Evolutionary conservation across 129 eudicot species (phyloP), one percentile per base, ranked within the genome.

Genomic region (Artemisia tridentata): DNA sequence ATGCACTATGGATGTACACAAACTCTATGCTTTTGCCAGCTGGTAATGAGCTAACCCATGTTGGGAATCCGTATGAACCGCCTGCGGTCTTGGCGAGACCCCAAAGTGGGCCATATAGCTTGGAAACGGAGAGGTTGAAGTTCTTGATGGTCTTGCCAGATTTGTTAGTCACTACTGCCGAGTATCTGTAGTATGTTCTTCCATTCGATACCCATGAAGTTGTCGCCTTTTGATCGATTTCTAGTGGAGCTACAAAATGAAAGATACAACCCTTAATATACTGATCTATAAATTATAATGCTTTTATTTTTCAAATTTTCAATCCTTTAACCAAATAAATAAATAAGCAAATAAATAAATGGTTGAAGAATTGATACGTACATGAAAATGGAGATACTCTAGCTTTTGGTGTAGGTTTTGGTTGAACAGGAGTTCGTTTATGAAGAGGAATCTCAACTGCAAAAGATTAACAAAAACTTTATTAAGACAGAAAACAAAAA

Each of bases 81-180:
- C 96, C 88, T 15, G 59, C 8, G 9, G 76, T 83, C 79, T 89
- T 87, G 61, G 90, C 80, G 7, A 93, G 92, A 58, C 98, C 98
- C 98, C 98, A 93, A 8, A 93, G 49, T 65, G 96, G 95, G 52
- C 98, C 98, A 20, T 89, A 87, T 65, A 93, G 95, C 79, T 85
- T 84, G 41, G 91, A 80, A 59, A 93, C 77, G 15, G 74, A 74
- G 29, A 93, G 85, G 65, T 88, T 87, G 72, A 93, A 75, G 69
- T 84, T 79, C 81, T 78, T 89, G 65, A 93, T 61, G 3, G 86
- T 87, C 80, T 86, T 93, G 11, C 68, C 45, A 7, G 98, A 93
- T 71, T 87, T 93, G 92, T 93, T 93, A 52, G 92, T 89, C 59
- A 93, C 77, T 31, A 77, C 63, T 17, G 90, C 77, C 0, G 92